phyloP scores from a whole-genome alignment of 2,329 filamentous ascomycete genomes.

The Clarireedia monteithiana region DNA sequence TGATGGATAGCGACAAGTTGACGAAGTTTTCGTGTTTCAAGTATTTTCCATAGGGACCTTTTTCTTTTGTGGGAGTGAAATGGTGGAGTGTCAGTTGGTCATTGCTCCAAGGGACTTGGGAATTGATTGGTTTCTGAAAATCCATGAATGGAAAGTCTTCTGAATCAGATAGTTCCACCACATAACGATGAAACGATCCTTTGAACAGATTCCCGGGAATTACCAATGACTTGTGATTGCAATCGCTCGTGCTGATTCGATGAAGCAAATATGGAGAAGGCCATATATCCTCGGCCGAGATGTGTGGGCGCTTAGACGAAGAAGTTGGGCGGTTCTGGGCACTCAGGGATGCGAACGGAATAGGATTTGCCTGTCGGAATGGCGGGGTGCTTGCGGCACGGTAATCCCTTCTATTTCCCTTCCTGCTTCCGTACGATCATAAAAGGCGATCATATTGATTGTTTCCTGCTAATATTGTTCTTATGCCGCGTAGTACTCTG shows the following conservation, averaged over 20 bases:
- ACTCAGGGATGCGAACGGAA: conserved; percentile 1
- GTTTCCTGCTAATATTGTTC: not conserved
- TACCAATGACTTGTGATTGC: conserved; percentile 10
- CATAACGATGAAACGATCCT: conserved; percentile 23
- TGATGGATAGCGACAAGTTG: not conserved
- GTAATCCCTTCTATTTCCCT: not conserved
- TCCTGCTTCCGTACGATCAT: not conserved
- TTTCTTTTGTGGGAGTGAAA: conserved; percentile 10
- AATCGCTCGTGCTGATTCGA: not conserved
- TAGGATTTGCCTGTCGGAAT: not conserved
- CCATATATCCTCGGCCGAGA: conserved; percentile 4
- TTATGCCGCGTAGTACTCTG: no score
- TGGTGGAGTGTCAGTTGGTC: conserved; percentile 1
- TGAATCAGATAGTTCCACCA: conserved; percentile 6
- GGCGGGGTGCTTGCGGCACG: not conserved
- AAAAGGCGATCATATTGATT: conserved; percentile 6
- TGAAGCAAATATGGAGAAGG: conserved; percentile 14
- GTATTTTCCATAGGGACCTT: conserved; percentile 11
- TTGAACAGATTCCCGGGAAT: conserved; percentile 3
- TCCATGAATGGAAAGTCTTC: conserved; percentile 10
- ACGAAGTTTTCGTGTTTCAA: conserved; percentile 9
- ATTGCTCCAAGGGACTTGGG: conserved; percentile 2
- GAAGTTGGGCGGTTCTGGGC: conserved; percentile 7
- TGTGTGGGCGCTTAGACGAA: conserved; percentile 17
- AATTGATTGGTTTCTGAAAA: conserved; percentile 18